Evolutionary conservation across 2,329 filamentous ascomycete species (phyloP).

Genomic region (Cordyceps javanica): DNA sequence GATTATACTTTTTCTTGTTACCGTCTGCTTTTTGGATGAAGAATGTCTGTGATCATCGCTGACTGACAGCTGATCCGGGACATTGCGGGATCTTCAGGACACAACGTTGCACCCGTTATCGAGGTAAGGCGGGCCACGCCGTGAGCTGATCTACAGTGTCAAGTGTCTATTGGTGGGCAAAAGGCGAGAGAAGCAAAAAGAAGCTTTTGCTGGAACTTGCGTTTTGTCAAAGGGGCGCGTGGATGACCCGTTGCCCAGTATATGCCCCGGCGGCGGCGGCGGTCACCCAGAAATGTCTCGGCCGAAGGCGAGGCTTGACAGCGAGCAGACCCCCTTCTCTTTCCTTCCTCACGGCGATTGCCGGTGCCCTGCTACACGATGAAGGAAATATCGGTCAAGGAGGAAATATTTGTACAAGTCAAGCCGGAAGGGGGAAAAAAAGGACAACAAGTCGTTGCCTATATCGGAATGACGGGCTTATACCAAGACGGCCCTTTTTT

Average conservation of each 20-base stretch:
- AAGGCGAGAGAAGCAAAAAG: no score
- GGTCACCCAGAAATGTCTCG: no score
- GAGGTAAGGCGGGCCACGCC: no score
- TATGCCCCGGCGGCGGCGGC: no score
- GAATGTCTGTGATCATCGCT: background rate
- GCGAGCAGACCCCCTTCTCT: background rate
- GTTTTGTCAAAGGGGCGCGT: no score
- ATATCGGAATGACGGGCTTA: background rate
- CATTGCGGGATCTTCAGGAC: slow-evolving; percentile 10
- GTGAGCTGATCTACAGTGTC: no score
- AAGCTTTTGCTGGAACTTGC: no score
- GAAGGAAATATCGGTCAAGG: background rate
- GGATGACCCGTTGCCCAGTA: no score
- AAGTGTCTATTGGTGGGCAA: no score
- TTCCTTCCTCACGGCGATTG: background rate
- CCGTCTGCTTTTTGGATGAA: background rate
- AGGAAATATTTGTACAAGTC: no score
- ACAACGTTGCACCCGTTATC: background rate
- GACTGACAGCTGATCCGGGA: slow-evolving; percentile 1
- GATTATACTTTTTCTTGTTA: background rate
- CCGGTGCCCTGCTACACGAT: background rate
- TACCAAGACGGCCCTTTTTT: background rate
- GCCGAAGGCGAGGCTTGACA: no score
- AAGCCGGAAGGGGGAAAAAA: background rate
- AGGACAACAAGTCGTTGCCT: background rate